Conservation (phyloP, 2,329 filamentous ascomycete genomes). For the Aphanocladium album region DNA sequence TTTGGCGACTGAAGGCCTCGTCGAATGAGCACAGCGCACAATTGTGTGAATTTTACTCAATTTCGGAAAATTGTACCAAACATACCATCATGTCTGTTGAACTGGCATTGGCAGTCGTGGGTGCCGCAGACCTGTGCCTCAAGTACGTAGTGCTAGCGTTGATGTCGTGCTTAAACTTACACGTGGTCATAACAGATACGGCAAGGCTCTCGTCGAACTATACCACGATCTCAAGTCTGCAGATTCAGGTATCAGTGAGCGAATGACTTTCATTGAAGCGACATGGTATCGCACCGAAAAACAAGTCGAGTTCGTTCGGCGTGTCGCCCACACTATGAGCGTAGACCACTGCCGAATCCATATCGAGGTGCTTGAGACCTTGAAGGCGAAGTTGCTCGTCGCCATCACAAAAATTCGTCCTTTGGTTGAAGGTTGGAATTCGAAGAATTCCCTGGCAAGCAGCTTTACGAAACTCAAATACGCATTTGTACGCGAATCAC, state of each 20-base stretch:
- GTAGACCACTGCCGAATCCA: neutral
- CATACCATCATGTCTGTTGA: neutral
- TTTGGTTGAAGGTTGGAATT: no score
- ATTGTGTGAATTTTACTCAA: neutral
- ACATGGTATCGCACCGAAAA: neutral
- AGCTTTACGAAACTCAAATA: neutral
- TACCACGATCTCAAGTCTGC: neutral
- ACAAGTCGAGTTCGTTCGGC: neutral
- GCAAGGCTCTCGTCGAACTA: neutral
- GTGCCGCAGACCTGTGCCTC: neutral
- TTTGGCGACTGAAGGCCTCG: no score
- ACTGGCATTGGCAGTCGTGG: neutral
- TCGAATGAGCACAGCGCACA: neutral
- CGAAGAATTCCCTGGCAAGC: neutral
- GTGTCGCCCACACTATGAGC: neutral
- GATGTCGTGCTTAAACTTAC: neutral
- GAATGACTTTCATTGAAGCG: neutral
- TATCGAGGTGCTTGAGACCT: neutral
- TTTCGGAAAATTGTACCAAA: neutral
- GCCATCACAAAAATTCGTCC: conserved; percentile 33
- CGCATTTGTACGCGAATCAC: neutral
- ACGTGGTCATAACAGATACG: neutral
- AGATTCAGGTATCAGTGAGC: no score
- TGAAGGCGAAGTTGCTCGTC: neutral
- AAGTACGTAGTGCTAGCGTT: neutral